Evolutionary conservation across 768 basidiomycete genomes (phyloP), one percentile per base, ranked within the genome.

Genomic region (Galerina marginata): DNA sequence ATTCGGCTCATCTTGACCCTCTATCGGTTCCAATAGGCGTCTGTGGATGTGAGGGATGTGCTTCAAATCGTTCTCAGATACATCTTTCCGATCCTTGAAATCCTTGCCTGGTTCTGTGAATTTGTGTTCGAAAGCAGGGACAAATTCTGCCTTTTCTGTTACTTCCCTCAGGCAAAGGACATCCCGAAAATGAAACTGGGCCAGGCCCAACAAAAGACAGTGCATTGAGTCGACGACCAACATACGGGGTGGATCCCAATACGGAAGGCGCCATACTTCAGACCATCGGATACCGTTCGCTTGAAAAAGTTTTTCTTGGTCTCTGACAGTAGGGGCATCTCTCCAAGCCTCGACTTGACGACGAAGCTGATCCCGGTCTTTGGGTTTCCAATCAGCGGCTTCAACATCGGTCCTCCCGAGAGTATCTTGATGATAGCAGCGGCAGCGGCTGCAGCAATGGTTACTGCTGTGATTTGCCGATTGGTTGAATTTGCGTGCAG

Each of bases 211-310:
- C 39, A 68, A 60, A 3, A 77, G 58, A 4, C 65, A 62, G 42
- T 78, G 77, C 77, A 77, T 79, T 0, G 65, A 44, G 36, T 80
- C 75, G 14, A 76, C 60, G 0, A 72, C 65, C 0, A 67, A 20
- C 37, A 66, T 71, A 2, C n/a, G 16, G 1, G 65, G 63, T 1
- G 72, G 70, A 37, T 77, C 60, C 76, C 75, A 78, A 60, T 79
- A 78, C 0, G 72, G 68, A 6, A 79, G 66, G 2, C 59, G 43
- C 26, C 72, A 64, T 0, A 78, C 51, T 9, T 68, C 62, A 0
- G 72, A 67, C 67, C 67, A 79, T 0, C 71, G 47, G 0, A 75
- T 46, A 0, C 75, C 71, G 44, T 68, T 57, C 12, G 44, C 47
- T n/a, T 68, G 50, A 43, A 59, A 68, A 11, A 71, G 33, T 12